phyloP scores from a whole-genome alignment of 2,329 filamentous ascomycete species.

The Fusarium piperis region DNA sequence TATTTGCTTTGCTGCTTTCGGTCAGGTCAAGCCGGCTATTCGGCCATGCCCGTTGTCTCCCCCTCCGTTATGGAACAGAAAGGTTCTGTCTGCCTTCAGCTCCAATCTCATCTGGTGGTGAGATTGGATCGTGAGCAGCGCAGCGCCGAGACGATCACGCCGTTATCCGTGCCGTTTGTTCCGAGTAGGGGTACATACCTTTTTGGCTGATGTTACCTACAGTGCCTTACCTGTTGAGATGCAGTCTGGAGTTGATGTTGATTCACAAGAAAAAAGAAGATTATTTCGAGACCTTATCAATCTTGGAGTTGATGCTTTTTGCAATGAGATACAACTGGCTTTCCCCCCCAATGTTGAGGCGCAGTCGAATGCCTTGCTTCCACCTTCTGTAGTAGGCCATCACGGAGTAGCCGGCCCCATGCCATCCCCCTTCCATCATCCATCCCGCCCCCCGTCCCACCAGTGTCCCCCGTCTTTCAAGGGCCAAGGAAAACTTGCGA shows the following conservation, averaged over 20 bases:
- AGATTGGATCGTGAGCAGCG: slow-evolving; percentile 25
- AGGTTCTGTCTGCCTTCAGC: background rate
- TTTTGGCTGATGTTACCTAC: background rate
- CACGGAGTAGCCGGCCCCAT: slow-evolving; percentile 17
- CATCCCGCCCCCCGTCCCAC: background rate
- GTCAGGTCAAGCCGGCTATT: background rate
- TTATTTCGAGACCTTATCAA: background rate
- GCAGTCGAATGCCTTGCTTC: background rate
- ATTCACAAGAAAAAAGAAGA: background rate
- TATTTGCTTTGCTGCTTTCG: background rate
- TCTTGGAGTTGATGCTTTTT: background rate
- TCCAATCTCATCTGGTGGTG: slow-evolving; percentile 3
- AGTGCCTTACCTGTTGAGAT: background rate
- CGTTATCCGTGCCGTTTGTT: slow-evolving; percentile 42
- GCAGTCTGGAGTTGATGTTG: background rate
- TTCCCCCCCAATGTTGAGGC: background rate
- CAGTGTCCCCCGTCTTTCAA: background rate
- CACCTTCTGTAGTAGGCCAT: background rate
- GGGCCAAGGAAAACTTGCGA: slow-evolving; percentile 22
- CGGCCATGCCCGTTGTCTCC: background rate
- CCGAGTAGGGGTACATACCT: slow-evolving; percentile 32
- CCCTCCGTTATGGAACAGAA: background rate
- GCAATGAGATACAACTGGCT: background rate
- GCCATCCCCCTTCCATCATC: background rate
- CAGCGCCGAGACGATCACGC: slow-evolving; percentile 39